Conservation (phyloP, 768 basidiomycete genomes). For the Russula ochroleuca region DNA sequence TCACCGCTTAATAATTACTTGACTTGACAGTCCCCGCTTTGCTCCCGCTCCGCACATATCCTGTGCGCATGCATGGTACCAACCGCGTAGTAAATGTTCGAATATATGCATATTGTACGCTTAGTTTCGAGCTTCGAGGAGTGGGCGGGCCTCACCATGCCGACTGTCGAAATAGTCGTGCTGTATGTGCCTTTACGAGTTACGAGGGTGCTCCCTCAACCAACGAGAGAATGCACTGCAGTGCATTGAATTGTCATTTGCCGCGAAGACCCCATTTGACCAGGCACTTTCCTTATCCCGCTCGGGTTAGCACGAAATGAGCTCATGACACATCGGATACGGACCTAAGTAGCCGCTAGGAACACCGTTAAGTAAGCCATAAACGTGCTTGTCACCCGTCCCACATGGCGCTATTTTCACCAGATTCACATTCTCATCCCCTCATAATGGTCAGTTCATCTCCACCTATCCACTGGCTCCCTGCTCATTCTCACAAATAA, state of each 20-base stretch:
- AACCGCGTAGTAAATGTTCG: background rate
- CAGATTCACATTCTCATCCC: too few species aligned
- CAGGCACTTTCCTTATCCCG: constrained; percentile 26
- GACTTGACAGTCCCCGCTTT: constrained; percentile 19
- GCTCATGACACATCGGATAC: constrained; percentile 9
- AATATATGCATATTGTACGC: background rate
- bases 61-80: background rate
- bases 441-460: too few species aligned
- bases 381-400: too few species aligned
- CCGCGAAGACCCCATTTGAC: constrained; percentile 18
- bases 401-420: background rate
- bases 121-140: background rate
- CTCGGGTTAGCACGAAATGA: constrained; percentile 17
- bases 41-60: constrained; percentile 17
- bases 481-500: too few species aligned
- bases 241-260: constrained; percentile 19
- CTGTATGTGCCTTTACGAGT: background rate
- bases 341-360: background rate
- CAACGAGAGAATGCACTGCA: too few species aligned
- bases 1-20: constrained; percentile 19
- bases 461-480: too few species aligned
- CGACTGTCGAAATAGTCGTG: background rate
- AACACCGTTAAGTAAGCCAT: background rate
- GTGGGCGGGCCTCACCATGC: background rate
- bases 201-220: background rate